Conservation (phyloP, 2,329 filamentous ascomycete species). For the Nemania diffusa region DNA sequence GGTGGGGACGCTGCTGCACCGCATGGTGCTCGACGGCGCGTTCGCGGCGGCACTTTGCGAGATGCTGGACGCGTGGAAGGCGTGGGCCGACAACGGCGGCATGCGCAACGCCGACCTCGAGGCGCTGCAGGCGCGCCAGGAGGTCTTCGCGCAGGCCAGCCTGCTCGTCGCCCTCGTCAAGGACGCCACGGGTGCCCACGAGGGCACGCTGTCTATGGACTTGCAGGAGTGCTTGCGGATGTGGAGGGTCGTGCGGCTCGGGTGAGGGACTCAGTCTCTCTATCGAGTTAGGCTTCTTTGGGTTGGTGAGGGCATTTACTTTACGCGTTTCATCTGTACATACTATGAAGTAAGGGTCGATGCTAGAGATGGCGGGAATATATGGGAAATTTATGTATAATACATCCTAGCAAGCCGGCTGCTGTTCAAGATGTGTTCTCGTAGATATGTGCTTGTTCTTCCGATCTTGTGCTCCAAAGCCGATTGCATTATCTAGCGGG, state of each 20-base stretch:
- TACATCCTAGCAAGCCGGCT: no score
- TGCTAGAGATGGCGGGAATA: background rate
- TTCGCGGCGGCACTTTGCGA: slow-evolving; percentile 55
- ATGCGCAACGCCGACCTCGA: slow-evolving; percentile 60
- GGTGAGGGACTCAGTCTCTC: slow-evolving; percentile 48
- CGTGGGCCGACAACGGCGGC: slow-evolving; percentile 65
- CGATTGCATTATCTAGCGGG: no score
- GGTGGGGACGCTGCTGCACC: slow-evolving; percentile 60
- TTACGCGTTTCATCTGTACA: background rate
- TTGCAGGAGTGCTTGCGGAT: slow-evolving; percentile 65
- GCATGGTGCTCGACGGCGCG: slow-evolving; percentile 62
- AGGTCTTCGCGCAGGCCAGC: slow-evolving; percentile 60
- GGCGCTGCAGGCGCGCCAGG: slow-evolving; percentile 52
- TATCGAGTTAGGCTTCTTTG: background rate
- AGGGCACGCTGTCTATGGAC: slow-evolving; percentile 62
- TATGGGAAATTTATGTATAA: background rate
- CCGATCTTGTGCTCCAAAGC: no score
- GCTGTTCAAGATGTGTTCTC: no score
- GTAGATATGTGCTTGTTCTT: no score
- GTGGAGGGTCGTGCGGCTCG: slow-evolving; percentile 64
- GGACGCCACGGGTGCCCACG: slow-evolving; percentile 56
- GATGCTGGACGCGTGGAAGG: slow-evolving; percentile 63
- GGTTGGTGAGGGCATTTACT: background rate
- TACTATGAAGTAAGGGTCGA: background rate
- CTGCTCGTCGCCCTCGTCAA: slow-evolving; percentile 60